phyloP scores from a whole-genome alignment of 495 filamentous ascomycete species.

The Trichocladium uniseriatum region DNA sequence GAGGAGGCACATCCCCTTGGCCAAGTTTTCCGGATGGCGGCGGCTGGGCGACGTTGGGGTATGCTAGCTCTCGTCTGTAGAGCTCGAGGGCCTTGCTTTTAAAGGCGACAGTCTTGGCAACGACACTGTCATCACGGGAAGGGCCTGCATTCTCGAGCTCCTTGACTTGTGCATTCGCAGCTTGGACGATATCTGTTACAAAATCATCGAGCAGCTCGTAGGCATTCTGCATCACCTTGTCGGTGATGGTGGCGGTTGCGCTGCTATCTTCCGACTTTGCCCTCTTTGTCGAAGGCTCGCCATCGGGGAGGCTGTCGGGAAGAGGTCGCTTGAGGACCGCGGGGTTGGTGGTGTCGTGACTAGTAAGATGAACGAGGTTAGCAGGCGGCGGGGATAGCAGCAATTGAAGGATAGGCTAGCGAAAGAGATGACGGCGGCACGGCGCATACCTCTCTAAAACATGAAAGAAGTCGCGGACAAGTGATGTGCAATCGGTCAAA shows the following conservation, averaged over 20 bases:
- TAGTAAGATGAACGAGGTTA: constrained; percentile 11
- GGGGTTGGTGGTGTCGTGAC: constrained; percentile 33
- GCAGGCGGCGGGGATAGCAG: background rate
- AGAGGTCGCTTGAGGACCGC: constrained; percentile 38
- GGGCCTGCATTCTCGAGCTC: constrained; percentile 28
- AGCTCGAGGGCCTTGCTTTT: constrained; percentile 34
- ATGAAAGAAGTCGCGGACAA: constrained; percentile 34
- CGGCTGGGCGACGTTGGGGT: constrained; percentile 25
- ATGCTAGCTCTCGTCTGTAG: constrained; percentile 32
- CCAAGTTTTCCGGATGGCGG: constrained; percentile 5
- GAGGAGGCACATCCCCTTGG: constrained; percentile 10
- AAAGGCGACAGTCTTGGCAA: constrained; percentile 33
- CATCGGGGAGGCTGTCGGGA: constrained; percentile 23
- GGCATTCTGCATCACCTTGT: constrained; percentile 33
- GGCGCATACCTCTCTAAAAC: constrained; percentile 37
- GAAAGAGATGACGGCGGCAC: background rate
- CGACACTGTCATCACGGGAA: constrained; percentile 21
- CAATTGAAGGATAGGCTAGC: background rate
- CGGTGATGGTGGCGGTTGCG: constrained; percentile 32
- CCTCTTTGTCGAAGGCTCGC: constrained; percentile 38
- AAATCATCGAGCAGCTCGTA: constrained; percentile 41
- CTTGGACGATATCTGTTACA: constrained; percentile 34
- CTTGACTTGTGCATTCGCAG: constrained; percentile 30
- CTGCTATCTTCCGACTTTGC: constrained; percentile 33
- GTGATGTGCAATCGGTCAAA: constrained; percentile 15